Evolutionary conservation across 2,329 filamentous ascomycete genomes (phyloP).

Genomic region (Hansfordia pulvinata): DNA sequence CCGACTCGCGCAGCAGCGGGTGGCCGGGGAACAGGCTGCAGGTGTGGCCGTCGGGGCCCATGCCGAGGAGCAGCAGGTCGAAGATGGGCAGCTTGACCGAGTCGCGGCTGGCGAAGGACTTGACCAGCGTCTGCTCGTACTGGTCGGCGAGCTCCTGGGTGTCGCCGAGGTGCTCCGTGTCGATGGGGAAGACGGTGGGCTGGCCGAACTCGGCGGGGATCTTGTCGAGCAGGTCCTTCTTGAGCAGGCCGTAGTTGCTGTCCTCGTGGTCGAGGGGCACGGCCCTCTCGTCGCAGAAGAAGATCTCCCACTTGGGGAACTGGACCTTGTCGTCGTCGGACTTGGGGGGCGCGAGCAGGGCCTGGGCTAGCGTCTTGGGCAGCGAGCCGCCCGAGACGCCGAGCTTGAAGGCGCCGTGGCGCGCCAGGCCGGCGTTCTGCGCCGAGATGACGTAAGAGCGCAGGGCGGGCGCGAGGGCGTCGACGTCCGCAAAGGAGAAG

Average conservation of each 20-base stretch:
- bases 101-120: slow-evolving; percentile 79
- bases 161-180: slow-evolving; percentile 52
- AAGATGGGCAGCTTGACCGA: slow-evolving; percentile 92
- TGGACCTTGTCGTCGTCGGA: slow-evolving; percentile 48
- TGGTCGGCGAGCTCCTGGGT: slow-evolving; percentile 84
- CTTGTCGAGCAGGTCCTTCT: slow-evolving; percentile 78
- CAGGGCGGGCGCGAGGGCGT: slow-evolving; percentile 61
- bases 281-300: slow-evolving; percentile 94
- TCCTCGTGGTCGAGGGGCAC: slow-evolving; percentile 85
- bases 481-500: slow-evolving; percentile 62
- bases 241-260: slow-evolving; percentile 85
- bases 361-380: slow-evolving; percentile 74
- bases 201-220: slow-evolving; percentile 54
- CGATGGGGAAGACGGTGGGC: slow-evolving; percentile 70
- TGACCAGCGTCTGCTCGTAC: slow-evolving; percentile 82
- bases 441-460: slow-evolving; percentile 70
- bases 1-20: slow-evolving; percentile 69
- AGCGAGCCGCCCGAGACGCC: slow-evolving; percentile 90
- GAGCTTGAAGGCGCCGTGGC: slow-evolving; percentile 79
- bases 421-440: slow-evolving; percentile 66
- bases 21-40: slow-evolving; percentile 93
- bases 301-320: slow-evolving; percentile 90
- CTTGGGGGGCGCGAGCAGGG: slow-evolving; percentile 49
- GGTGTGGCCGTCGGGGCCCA: slow-evolving; percentile 91
- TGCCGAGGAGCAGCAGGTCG: slow-evolving; percentile 84